Conservation (phyloP, 2,329 filamentous ascomycete species). For the Botrytis sinoallii region DNA sequence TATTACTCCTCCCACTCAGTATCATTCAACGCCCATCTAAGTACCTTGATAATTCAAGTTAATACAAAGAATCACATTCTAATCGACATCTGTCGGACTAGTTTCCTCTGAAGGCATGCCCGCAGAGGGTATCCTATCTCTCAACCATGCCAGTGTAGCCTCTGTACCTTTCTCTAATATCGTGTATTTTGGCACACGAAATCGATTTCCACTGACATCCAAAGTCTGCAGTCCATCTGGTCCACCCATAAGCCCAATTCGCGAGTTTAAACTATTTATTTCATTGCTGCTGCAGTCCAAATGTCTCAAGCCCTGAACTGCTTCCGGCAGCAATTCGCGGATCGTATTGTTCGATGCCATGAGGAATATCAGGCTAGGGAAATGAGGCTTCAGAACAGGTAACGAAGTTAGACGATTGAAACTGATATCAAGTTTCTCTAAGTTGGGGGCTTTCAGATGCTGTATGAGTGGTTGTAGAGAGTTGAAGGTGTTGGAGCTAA, state of each 20-base stretch:
- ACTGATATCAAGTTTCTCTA: constrained; percentile 77
- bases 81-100: constrained; percentile 27
- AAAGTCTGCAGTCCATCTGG: constrained; percentile 58
- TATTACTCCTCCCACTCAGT: constrained; percentile 8
- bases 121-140: constrained; percentile 67
- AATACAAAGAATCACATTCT: not conserved
- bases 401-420: constrained; percentile 75
- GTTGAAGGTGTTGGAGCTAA: constrained; percentile 71
- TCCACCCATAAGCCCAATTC: constrained; percentile 73
- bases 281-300: constrained; percentile 84
- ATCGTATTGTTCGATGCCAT: constrained; percentile 79
- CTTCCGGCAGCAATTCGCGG: constrained; percentile 66
- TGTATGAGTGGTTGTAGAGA: constrained; percentile 63
- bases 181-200: constrained; percentile 81
- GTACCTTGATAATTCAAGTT: not conserved
- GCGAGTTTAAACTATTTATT: constrained; percentile 75
- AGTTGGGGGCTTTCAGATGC: constrained; percentile 67
- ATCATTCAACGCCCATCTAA: constrained; percentile 10
- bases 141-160: constrained; percentile 75
- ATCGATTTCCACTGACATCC: constrained; percentile 80
- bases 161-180: constrained; percentile 86
- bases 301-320: constrained; percentile 69
- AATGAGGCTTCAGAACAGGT: constrained; percentile 62
- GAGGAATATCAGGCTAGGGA: constrained; percentile 68
- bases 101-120: constrained; percentile 51